Evolutionary conservation across 441 rosid genomes (phyloP).

Genomic region (Flueggea neowawraea): DNA sequence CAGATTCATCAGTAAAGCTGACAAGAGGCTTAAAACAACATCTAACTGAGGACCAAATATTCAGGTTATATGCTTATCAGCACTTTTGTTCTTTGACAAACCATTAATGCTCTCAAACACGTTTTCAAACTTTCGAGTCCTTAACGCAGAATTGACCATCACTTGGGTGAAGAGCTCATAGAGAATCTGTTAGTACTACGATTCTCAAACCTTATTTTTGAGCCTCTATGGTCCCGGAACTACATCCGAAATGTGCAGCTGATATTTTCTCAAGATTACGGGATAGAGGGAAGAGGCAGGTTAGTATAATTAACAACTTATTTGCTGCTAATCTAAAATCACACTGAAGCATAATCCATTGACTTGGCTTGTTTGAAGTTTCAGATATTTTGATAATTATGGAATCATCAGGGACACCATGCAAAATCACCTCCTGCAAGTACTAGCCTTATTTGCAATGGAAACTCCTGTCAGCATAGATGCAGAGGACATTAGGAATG

Average conservation of each 20-base stretch:
- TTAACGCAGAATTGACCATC: slow-evolving; percentile 72
- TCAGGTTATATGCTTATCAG: slow-evolving; percentile 42
- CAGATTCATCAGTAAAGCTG: slow-evolving; percentile 67
- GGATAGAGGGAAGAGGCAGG: slow-evolving; percentile 94
- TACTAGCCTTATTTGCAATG: slow-evolving; percentile 92
- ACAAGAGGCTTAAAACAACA: slow-evolving; percentile 76
- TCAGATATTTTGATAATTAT: slow-evolving; percentile 83
- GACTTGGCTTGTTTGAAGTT: background rate
- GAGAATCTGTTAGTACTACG: slow-evolving; percentile 92
- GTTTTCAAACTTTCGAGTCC: slow-evolving; percentile 17
- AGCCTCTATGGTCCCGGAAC: slow-evolving; percentile 89
- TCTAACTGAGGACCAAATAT: slow-evolving; percentile 82
- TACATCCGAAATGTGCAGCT: slow-evolving; percentile 88
- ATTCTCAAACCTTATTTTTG: slow-evolving; percentile 87
- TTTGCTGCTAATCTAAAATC: background rate
- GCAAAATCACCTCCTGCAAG: slow-evolving; percentile 97
- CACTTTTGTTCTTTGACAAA: slow-evolving; percentile 8
- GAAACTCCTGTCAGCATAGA: slow-evolving; percentile 96
- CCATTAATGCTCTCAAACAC: background rate
- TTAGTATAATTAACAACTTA: slow-evolving; percentile 23
- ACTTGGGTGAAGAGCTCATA: slow-evolving; percentile 92
- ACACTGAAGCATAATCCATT: too few relatives aligned
- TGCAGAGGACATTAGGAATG: slow-evolving; percentile 92
- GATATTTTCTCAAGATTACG: slow-evolving; percentile 92
- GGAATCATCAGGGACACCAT: slow-evolving; percentile 93